Evolutionary conservation across 495 filamentous ascomycete genomes (phyloP).

Genomic region (Amniculicola lignicola): DNA sequence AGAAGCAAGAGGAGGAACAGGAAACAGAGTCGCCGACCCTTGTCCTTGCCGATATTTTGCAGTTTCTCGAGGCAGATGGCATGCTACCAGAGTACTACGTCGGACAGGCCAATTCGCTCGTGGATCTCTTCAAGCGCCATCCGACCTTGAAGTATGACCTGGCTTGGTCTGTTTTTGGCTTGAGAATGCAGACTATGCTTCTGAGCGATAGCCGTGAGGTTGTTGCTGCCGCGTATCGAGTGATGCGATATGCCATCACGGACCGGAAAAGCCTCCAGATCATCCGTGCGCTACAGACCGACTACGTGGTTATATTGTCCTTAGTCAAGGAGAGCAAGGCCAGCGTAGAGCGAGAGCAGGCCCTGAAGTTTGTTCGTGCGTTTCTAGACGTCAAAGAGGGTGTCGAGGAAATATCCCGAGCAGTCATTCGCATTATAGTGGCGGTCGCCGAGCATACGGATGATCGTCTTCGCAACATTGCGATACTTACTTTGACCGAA

Average conservation of each 20-base stretch:
- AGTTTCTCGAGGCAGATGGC: constrained; percentile 78
- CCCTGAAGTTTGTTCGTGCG: constrained; percentile 90
- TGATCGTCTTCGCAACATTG: constrained; percentile 84
- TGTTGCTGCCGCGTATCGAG: constrained; percentile 87
- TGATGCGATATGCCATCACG: constrained; percentile 90
- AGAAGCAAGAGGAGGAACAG: constrained; percentile 57
- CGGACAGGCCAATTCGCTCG: constrained; percentile 80
- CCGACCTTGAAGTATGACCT: constrained; percentile 93
- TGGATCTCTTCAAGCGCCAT: constrained; percentile 88
- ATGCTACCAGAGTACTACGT: constrained; percentile 95
- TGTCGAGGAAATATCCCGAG: constrained; percentile 79
- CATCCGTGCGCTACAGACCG: constrained; percentile 82
- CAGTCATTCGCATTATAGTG: constrained; percentile 81
- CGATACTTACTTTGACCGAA: constrained; percentile 87
- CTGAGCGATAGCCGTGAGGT: constrained; percentile 93
- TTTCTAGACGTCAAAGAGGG: constrained; percentile 96
- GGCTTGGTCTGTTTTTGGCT: constrained; percentile 88
- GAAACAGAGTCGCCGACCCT: constrained; percentile 78
- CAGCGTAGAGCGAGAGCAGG: constrained; percentile 94
- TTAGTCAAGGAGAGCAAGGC: constrained; percentile 93
- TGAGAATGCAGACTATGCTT: constrained; percentile 90
- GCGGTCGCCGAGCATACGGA: constrained; percentile 85
- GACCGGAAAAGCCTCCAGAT: constrained; percentile 84
- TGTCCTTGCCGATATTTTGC: constrained; percentile 81
- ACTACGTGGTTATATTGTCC: constrained; percentile 86